A percentile compares a stretch with the other conserved stretches of the same genome.
Evolutionary conservation across 2,329 filamentous ascomycete genomes (phyloP).

Genomic region (Colletotrichum plurivorum): DNA sequence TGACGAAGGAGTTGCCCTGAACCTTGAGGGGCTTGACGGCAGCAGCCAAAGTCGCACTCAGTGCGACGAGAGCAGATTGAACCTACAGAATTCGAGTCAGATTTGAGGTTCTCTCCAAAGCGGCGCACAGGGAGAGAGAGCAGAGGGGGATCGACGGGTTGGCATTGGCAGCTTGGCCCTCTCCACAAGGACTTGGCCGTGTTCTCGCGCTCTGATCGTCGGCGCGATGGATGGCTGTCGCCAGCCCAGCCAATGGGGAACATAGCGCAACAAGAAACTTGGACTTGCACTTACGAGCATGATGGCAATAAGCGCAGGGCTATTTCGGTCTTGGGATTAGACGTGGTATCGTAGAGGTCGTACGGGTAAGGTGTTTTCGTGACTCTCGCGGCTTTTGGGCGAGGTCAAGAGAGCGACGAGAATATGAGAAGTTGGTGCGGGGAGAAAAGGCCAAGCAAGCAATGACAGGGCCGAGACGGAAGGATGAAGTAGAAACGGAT

Average conservation of each 20-base stretch:
- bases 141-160: constrained; percentile 12
- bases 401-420: constrained; percentile 30
- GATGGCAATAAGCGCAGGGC: not conserved
- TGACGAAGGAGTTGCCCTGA: constrained; percentile 71
- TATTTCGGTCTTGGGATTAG: constrained; percentile 6
- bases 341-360: constrained; percentile 14
- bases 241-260: constrained; percentile 27
- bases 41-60: constrained; percentile 66
- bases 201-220: constrained; percentile 22
- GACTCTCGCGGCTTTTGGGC: constrained; percentile 6
- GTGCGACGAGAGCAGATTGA: constrained; percentile 64
- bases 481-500: constrained; percentile 16
- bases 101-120: not conserved
- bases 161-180: constrained; percentile 16
- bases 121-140: not conserved
- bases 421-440: constrained; percentile 22
- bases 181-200: constrained; percentile 15
- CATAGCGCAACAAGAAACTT: constrained; percentile 16
- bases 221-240: constrained; percentile 11
- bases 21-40: constrained; percentile 72
- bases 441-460: constrained; percentile 13
- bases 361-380: constrained; percentile 16
- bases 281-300: constrained; percentile 35
- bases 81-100: constrained; percentile 45
- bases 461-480: constrained; percentile 18